These are phyloP conservation scores for Ustulina deusta DNA, from an alignment of 2,329 filamentous ascomycete species.

Conservation along the genomic window DNA sequence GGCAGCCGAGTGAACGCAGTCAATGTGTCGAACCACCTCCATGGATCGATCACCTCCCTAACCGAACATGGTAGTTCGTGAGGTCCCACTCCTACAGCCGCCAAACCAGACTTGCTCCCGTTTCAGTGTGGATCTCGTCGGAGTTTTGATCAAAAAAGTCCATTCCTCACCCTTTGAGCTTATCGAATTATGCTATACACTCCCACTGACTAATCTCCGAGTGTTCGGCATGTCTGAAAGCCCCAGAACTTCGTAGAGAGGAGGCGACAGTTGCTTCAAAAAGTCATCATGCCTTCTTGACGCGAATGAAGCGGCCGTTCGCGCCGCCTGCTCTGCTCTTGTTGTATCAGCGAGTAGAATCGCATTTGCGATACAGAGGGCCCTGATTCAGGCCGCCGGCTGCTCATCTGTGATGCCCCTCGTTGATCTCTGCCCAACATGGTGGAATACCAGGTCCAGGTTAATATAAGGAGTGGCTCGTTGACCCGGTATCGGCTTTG, in stretches of 20 bases:
- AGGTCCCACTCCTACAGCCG: background rate
- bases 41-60: background rate
- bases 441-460: background rate
- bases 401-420: background rate
- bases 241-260: background rate
- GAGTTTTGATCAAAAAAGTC: background rate
- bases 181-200: background rate
- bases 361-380: background rate
- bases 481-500: constrained; percentile 27
- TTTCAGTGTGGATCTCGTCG: background rate
- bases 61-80: background rate
- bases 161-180: background rate
- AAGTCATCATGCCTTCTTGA: background rate
- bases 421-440: background rate
- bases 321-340: background rate
- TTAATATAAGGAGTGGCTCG: constrained; percentile 1
- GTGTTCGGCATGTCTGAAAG: background rate
- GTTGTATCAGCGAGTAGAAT: background rate
- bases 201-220: background rate
- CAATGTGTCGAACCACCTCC: too few relatives aligned
- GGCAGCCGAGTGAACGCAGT: background rate
- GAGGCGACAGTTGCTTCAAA: background rate
- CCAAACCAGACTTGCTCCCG: background rate
- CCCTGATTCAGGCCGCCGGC: too few relatives aligned
- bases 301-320: background rate